Conservation (phyloP, 805 yeast genomes). For the Myxozyma udenii region DNA sequence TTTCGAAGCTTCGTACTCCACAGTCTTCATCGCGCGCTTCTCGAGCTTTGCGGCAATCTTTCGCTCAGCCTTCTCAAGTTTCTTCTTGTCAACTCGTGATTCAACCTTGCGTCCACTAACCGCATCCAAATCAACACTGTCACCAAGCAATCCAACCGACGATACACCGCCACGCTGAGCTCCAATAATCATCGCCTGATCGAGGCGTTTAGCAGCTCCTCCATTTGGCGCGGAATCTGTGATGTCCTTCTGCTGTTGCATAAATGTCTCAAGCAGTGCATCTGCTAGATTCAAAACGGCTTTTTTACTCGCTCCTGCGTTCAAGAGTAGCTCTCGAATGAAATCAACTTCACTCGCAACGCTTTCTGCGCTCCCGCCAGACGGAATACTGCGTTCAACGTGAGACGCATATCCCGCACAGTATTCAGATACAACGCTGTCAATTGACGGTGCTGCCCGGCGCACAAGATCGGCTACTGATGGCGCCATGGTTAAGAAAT, state of each 20-base stretch:
- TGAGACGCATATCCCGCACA: conserved; percentile 87
- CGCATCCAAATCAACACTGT: conserved; percentile 81
- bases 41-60: conserved; percentile 97
- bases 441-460: conserved; percentile 81
- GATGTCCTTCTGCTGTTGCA: conserved; percentile 52
- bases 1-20: conserved; percentile 90
- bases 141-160: conserved; percentile 72
- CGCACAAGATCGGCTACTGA: conserved; percentile 54
- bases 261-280: conserved; percentile 49
- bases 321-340: conserved; percentile 58
- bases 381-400: conserved; percentile 71
- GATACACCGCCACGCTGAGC: conserved; percentile 67
- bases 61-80: conserved; percentile 93
- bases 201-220: conserved; percentile 75
- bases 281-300: conserved; percentile 52
- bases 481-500: conserved; percentile 15
- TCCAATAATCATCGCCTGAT: conserved; percentile 60
- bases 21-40: conserved; percentile 58
- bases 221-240: conserved; percentile 42
- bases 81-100: conserved; percentile 92
- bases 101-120: conserved; percentile 83
- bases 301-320: conserved; percentile 75
- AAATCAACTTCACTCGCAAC: conserved; percentile 56
- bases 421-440: conserved; percentile 83
- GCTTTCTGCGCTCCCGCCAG: conserved; percentile 58